Conservation (phyloP, 2,329 filamentous ascomycete genomes). For the Pseudonectria buxi region DNA sequence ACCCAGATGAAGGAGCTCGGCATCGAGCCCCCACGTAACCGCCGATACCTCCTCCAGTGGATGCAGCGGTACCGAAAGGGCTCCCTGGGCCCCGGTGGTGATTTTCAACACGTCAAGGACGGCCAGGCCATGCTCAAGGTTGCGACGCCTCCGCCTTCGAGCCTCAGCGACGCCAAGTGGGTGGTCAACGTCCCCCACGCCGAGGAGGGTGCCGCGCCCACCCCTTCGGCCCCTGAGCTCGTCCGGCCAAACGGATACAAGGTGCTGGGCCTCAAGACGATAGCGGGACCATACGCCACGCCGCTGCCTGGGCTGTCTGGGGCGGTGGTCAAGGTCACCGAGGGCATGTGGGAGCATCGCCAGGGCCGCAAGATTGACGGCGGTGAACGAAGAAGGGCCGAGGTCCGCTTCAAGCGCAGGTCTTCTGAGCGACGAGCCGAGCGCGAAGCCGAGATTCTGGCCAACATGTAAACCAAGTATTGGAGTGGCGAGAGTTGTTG, state of each 20-base stretch:
- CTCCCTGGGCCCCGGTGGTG: slow-evolving; percentile 73
- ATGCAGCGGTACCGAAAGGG: slow-evolving; percentile 76
- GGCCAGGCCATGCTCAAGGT: slow-evolving; percentile 47
- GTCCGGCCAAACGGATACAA: slow-evolving; percentile 44
- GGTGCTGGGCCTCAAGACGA: slow-evolving; percentile 60
- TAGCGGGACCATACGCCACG: slow-evolving; percentile 68
- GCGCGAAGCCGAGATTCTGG: slow-evolving; percentile 36
- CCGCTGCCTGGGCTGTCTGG: slow-evolving; percentile 59
- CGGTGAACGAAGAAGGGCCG: slow-evolving; percentile 81
- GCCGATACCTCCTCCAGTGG: slow-evolving; percentile 83
- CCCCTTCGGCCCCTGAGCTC: slow-evolving; percentile 8
- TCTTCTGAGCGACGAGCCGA: slow-evolving; percentile 71
- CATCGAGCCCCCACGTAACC: slow-evolving; percentile 74
- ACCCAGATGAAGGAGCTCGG: slow-evolving; percentile 74
- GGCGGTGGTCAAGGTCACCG: slow-evolving; percentile 62
- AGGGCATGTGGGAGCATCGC: slow-evolving; percentile 90
- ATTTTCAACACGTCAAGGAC: slow-evolving; percentile 63
- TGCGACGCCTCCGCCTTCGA: slow-evolving; percentile 31
- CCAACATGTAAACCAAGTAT: slow-evolving; percentile 23
- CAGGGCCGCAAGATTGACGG: slow-evolving; percentile 90
- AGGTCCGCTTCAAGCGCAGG: slow-evolving; percentile 80
- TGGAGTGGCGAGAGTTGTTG: slow-evolving; percentile 10
- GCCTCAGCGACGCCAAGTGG: slow-evolving; percentile 40
- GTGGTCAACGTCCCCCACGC: slow-evolving; percentile 50
- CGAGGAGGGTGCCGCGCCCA: slow-evolving; percentile 27